Evolutionary conservation across 176 grass and related monocot species (phyloP), one percentile per base, ranked within the genome.

Genomic region (Sorghum bicolor): DNA sequence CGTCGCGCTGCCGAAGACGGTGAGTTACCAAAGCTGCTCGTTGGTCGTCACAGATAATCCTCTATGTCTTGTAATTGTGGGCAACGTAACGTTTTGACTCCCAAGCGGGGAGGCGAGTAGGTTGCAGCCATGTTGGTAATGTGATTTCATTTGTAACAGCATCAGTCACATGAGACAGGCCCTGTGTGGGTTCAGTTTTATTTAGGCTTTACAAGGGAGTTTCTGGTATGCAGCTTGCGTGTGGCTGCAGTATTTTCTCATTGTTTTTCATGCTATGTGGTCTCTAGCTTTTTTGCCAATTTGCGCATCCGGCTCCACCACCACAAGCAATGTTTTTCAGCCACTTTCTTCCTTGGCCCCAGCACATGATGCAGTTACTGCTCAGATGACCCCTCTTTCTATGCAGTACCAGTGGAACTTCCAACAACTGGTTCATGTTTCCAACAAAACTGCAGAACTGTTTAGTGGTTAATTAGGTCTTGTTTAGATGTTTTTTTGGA

Each of bases 1-100:
- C 30, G 36, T 31, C 58, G 36, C 55, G 19, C 90, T 99, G 31
- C 96, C 96, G 11, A 80, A 91, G 85, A 90, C 88, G 0, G 96
- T 99, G 86, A 86, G 93, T 38, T 60, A 32, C 33, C 19, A 8
- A 41, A 64, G 17, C 25, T 77, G 22, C 10, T 53, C 24, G 11
- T 13, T 22, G 8, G 22, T 16, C 31, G 0, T 12, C 38, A 14
- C 71, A 82, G 71, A 82, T 82, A n/a, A 30, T 82, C 85, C 20
- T n/a, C 25, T 9, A 2, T 57, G 52, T 78, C 2, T 25, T 70
- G 3, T 62, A 9, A n/a, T 45, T 45, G 43, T 45, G 43, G 43
- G 43, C 1, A 45, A 45, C 48, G 48, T 52, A 52, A 31, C 30
- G 29, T 64, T 41, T 57, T 55, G 25, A 29, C 24, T 72, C 79